Evolutionary conservation across 768 basidiomycete genomes (phyloP), one percentile per base, ranked within the genome.

Genomic region (Hemileccinum impolitum): DNA sequence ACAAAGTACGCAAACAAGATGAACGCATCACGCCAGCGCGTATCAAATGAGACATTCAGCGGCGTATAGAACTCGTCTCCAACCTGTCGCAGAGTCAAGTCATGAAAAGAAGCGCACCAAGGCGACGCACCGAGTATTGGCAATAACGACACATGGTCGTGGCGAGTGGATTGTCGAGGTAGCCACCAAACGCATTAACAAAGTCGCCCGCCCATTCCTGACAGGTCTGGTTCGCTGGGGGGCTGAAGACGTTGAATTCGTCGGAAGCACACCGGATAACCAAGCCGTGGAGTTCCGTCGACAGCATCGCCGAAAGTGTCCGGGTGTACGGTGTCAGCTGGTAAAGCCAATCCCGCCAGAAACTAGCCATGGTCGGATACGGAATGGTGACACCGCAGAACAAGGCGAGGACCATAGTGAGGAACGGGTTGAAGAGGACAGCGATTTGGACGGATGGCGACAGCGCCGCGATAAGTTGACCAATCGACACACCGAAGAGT

Each of bases 351-450:
- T 73, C 74, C 53, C 78, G 71, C 85, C 85, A 90, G 74, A 89
- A 90, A 25, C 64, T 61, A 10, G 75, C 74, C 64, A 90, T 66
- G 4, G 74, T 75, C 0, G 82, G 78, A 49, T 77, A 84, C 0
- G 87, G 87, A 47, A 90, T 80, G 1, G 85, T 85, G 14, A 90
- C 87, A 61, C 90, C 90, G 56, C 87, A 89, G 78, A 91, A 91
- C 14, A 82, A 76, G 4, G 78, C 68, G 43, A 90, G 77, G 34
- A 85, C 71, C 28, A 84, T 64, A 37, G 76, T 71, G 41, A 90
- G 52, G 75, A 89, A 85, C 2, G 90, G 90, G 64, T 88, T 91
- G 71, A 84, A 85, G 47, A 92, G 70, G 6, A 87, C 86, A 10
- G 89, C 89, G 34, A 89, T 80, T 61, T 87, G 82, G 43, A 93